Conservation (phyloP, 371 early-diverging fungal species). For the Mortierella sp. region DNA sequence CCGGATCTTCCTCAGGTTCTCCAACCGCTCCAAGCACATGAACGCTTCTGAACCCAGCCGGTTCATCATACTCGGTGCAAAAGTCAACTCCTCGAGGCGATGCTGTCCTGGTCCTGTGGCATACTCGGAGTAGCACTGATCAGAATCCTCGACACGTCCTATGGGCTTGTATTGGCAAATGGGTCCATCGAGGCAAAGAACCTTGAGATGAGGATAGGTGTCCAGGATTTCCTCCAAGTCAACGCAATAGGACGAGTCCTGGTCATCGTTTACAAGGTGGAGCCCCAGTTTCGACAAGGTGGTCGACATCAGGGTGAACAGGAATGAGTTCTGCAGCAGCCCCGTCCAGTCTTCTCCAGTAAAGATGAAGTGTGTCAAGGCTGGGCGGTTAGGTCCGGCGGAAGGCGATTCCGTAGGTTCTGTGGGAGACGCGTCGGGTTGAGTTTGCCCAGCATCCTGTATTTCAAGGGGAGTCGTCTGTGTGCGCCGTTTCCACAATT, state of each 20-base stretch:
- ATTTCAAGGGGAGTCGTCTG: too few species aligned
- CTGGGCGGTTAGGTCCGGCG: constrained; percentile 8
- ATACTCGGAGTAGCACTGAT: too few species aligned
- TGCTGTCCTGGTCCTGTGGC: not conserved
- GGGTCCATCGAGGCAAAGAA: not conserved
- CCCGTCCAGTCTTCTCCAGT: not conserved
- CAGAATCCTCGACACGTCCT: not conserved
- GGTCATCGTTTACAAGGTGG: not conserved
- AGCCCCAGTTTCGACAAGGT: constrained; percentile 11
- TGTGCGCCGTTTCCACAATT: too few species aligned
- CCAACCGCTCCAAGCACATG: constrained; percentile 8
- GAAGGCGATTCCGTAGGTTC: too few species aligned
- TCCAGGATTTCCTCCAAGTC: constrained; percentile 14
- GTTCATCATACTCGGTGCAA: not conserved
- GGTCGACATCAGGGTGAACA: constrained; percentile 8
- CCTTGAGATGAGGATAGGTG: not conserved
- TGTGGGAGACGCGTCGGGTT: not conserved
- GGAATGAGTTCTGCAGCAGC: not conserved
- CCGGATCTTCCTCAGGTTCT: constrained; percentile 2
- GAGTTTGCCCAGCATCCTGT: too few species aligned
- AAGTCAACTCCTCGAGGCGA: constrained; percentile 5
- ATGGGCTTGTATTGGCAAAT: not conserved
- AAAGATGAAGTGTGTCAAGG: not conserved
- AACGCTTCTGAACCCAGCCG: not conserved
- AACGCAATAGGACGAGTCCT: not conserved